A percentile compares a stretch with the other conserved stretches of the same genome.
These are phyloP conservation scores for Canariomyces notabilis DNA, from an alignment of 2,329 filamentous ascomycete species.

Conservation along the genomic window DNA sequence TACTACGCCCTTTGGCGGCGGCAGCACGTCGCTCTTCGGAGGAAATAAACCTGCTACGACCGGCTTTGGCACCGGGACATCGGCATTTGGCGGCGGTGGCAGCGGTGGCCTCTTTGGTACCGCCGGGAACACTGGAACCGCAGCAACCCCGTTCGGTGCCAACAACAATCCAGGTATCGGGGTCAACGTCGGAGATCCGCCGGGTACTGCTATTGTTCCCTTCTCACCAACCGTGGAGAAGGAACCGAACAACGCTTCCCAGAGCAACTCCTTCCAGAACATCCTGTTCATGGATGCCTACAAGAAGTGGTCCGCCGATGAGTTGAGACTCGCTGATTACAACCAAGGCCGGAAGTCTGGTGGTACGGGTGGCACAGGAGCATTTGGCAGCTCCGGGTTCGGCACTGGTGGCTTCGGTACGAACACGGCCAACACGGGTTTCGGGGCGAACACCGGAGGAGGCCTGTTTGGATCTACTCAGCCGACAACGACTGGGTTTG, in stretches of 20 bases:
- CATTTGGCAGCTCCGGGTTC: conserved; percentile 63
- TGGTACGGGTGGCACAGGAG: conserved; percentile 76
- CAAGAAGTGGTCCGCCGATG: conserved; percentile 85
- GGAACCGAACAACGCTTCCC: conserved; percentile 52
- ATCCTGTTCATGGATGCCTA: conserved; percentile 75
- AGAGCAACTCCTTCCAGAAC: conserved; percentile 67
- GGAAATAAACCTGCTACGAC: conserved; percentile 43
- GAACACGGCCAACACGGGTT: conserved; percentile 37
- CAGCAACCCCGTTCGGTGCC: conserved; percentile 34
- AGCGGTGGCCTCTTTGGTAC: conserved; percentile 24
- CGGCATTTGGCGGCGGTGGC: conserved; percentile 42
- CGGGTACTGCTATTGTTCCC: conserved; percentile 64
- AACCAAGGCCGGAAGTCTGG: conserved; percentile 78
- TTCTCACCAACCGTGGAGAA: conserved; percentile 71
- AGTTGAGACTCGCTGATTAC: conserved; percentile 81
- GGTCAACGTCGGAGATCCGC: conserved; percentile 50
- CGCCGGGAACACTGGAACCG: conserved; percentile 10
- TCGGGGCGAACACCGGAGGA: conserved; percentile 36
- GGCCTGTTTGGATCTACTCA: conserved; percentile 37
- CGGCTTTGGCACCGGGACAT: conserved; percentile 35
- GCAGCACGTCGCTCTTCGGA: conserved; percentile 47
- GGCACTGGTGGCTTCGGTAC: conserved; percentile 44
- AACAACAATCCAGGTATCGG: conserved; percentile 47
- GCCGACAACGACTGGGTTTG: conserved; percentile 33
- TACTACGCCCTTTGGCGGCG: conserved; percentile 36